Evolutionary conservation across 768 basidiomycete genomes (phyloP).

Genomic region (Naematelia encephala): DNA sequence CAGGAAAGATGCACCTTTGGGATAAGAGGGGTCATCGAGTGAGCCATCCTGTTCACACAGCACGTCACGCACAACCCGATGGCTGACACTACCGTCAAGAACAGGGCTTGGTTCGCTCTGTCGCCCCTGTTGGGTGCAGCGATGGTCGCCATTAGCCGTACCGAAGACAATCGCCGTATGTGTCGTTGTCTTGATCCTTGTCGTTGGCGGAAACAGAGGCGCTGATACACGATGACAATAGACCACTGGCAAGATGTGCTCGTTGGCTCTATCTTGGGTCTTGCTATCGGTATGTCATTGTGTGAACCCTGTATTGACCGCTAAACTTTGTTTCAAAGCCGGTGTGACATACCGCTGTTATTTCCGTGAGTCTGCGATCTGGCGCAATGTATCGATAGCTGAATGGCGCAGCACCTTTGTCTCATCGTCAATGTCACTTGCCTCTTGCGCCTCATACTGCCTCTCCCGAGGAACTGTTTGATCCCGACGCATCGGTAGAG

Average conservation of each 20-base stretch:
- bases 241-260: conserved; percentile 92
- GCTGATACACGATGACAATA: conserved; percentile 46
- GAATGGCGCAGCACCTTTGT: conserved; percentile 33
- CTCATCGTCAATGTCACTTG: conserved; percentile 43
- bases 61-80: too few species aligned
- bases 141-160: conserved; percentile 61
- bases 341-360: conserved; percentile 43
- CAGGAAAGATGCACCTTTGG: conserved; percentile 88
- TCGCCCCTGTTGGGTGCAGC: conserved; percentile 71
- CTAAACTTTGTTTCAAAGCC: too few species aligned
- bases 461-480: conserved; percentile 10
- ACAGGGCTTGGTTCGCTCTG: conserved; percentile 70
- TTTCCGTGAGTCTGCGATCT: conserved; percentile 40
- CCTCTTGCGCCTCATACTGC: conserved; percentile 39
- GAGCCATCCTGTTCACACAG: conserved; percentile 11
- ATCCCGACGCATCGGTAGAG: conserved; percentile 5
- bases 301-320: too few species aligned
- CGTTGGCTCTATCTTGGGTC: conserved; percentile 72
- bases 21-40: conserved; percentile 67
- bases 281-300: conserved; percentile 57
- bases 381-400: not conserved
- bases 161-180: conserved; percentile 86
- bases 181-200: conserved; percentile 20
- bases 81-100: conserved; percentile 12
- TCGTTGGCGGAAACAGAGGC: conserved; percentile 10